Evolutionary conservation across 2,329 filamentous ascomycete genomes (phyloP), one percentile per base, ranked within the genome.

Genomic region (Ascocoryne sarcoides): DNA sequence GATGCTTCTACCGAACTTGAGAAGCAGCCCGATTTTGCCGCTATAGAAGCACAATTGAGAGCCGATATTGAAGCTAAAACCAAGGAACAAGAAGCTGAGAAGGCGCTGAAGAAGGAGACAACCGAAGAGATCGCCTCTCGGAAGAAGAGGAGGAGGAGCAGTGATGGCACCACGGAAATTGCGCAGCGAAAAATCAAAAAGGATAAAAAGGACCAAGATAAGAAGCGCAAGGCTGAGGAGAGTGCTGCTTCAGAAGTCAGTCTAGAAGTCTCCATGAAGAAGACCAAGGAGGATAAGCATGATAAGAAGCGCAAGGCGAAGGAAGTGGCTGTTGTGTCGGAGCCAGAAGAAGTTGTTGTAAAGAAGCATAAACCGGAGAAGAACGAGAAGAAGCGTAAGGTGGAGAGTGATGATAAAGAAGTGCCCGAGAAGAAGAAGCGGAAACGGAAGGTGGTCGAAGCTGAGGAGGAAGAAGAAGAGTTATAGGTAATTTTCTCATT

Each of bases 21-120:
- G 12, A 26, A 12, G 7, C 23, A 26, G 23, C 23, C 23, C 12
- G 23, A 12, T 26, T 53, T 52, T 32, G 30, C 39, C 14, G 51
- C 42, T 14, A 37, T 54, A 3, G 47, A 54, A 39, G 43, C 43
- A 2, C 39, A 44, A 14, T 36, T 54, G 12, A 48, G 52, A 30
- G 51, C 51, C 2, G 51, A 54, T 29, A 42, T 54, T 32, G 48
- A 45, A 17, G 47, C 42, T n/a, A 46, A 41, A 3, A 43, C 41
- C 15, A 46, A 42, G 21, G 44, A 33, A 12, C 37, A 49, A 36
- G 37, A 46, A 14, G 43, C 40, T 18, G 37, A 39, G 14, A 18
- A 42, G 39, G 36, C 36, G 28, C n/a, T 32, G 19, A 30, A 32
- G 10, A 31, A 37, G 12, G 33, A 7, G 12, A 39, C 10, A 4